Conservation (phyloP, 192 early-diverging fungal species). For the Backusella circina region DNA sequence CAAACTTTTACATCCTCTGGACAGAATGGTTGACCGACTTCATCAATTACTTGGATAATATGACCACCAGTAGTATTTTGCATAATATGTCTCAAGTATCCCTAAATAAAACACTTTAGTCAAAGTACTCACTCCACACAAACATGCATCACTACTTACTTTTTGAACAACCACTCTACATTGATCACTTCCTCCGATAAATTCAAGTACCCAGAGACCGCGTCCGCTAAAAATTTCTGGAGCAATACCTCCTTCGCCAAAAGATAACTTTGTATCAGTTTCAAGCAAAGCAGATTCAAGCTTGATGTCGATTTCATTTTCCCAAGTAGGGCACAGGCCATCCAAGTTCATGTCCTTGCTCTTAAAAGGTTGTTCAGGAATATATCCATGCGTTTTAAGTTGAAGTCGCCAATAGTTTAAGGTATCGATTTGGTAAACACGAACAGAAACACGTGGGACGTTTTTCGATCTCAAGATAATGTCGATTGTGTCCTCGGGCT, state of each 20-base stretch:
- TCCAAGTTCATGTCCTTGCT: conserved; percentile 29
- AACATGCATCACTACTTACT: conserved; percentile 24
- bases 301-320: conserved; percentile 15
- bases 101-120: conserved; percentile 24
- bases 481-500: conserved; percentile 28
- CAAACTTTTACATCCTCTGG: conserved; percentile 25
- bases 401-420: conserved; percentile 34
- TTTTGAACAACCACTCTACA: conserved; percentile 40
- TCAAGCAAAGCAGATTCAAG: conserved; percentile 8
- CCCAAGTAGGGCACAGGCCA: conserved; percentile 46
- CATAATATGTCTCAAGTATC: conserved; percentile 36
- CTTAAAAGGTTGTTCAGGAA: not conserved
- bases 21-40: conserved; percentile 24
- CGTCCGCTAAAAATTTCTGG: conserved; percentile 37
- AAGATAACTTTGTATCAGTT: conserved; percentile 22
- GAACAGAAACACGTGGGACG: conserved; percentile 30
- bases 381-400: conserved; percentile 11
- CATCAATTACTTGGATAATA: conserved; percentile 40
- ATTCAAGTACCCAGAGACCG: conserved; percentile 46
- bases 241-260: conserved; percentile 26
- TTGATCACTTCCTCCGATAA: conserved; percentile 39
- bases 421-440: conserved; percentile 43
- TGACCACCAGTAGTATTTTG: conserved; percentile 43
- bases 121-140: not conserved
- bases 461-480: conserved; percentile 41